These are phyloP conservation scores for Fusarium scirpi DNA, from an alignment of 2,329 filamentous ascomycete species.

Conservation along the genomic window DNA sequence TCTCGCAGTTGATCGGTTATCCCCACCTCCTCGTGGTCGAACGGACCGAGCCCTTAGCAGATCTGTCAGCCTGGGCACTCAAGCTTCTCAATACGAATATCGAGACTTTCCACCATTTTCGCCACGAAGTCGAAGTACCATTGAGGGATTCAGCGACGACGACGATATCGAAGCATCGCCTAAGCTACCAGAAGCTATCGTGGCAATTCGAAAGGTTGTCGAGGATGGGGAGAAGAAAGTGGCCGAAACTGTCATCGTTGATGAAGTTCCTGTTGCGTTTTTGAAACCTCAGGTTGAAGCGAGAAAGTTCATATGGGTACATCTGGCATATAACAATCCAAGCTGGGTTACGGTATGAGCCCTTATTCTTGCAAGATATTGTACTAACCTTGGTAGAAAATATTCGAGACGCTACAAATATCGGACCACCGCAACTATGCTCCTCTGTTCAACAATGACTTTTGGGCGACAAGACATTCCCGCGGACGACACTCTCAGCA, in stretches of 20 bases:
- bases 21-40: slow-evolving; percentile 50
- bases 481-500: slow-evolving; percentile 62
- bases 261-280: slow-evolving; percentile 49
- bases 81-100: slow-evolving; percentile 49
- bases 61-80: slow-evolving; percentile 52
- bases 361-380: accelerated
- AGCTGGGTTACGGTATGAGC: slow-evolving; percentile 66
- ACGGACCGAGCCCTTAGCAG: slow-evolving; percentile 51
- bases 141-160: slow-evolving; percentile 42
- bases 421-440: slow-evolving; percentile 54
- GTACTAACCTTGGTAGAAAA: slow-evolving; percentile 50
- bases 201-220: slow-evolving; percentile 48
- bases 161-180: slow-evolving; percentile 50
- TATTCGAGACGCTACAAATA: slow-evolving; percentile 59
- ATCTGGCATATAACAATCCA: slow-evolving; percentile 68
- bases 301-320: slow-evolving; percentile 69
- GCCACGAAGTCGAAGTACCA: slow-evolving; percentile 51
- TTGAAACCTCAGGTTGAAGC: slow-evolving; percentile 50
- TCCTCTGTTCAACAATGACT: slow-evolving; percentile 59
- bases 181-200: slow-evolving; percentile 50
- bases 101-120: slow-evolving; percentile 54
- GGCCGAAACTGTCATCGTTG: slow-evolving; percentile 48
- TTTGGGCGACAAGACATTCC: slow-evolving; percentile 62
- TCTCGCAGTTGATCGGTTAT: slow-evolving; percentile 54
- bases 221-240: slow-evolving; percentile 35